Evolutionary conservation across 139 green algal genomes (phyloP).

Genomic region (Chlorella sp.): DNA sequence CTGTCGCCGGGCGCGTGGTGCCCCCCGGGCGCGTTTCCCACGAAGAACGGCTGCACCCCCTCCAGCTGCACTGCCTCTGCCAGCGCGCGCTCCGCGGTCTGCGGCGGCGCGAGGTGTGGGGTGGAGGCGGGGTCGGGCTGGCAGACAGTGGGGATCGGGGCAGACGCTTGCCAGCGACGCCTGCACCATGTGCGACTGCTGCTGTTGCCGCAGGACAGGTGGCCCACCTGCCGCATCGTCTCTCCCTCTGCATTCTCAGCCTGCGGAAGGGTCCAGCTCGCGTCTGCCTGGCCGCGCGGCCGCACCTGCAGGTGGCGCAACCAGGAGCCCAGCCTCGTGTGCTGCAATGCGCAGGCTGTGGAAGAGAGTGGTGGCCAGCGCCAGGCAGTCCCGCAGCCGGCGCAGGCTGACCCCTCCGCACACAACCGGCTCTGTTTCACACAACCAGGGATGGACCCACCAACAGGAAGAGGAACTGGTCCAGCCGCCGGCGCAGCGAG

Average conservation of each 20-base stretch:
- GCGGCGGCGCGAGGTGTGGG: too few relatives aligned
- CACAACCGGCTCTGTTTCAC: too few relatives aligned
- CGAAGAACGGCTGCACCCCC: constrained; percentile 49
- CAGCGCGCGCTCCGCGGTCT: constrained; percentile 44
- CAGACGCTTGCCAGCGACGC: too few relatives aligned
- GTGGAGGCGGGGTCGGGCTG: too few relatives aligned
- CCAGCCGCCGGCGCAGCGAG: constrained; percentile 38
- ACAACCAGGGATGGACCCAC: too few relatives aligned
- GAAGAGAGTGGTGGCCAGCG: too few relatives aligned
- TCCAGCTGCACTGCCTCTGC: constrained; percentile 20
- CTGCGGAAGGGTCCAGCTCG: constrained; percentile 7
- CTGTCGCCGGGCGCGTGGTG: constrained; percentile 6
- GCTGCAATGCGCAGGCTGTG: too few relatives aligned
- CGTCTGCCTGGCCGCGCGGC: constrained; percentile 1
- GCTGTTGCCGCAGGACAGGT: too few relatives aligned
- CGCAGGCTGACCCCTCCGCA: too few relatives aligned
- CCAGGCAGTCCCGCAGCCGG: not conserved
- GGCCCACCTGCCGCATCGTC: constrained; percentile 45
- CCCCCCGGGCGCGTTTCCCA: constrained; percentile 51
- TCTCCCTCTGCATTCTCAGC: constrained; percentile 33
- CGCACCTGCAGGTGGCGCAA: constrained; percentile 34
- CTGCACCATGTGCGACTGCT: too few relatives aligned
- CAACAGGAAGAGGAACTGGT: constrained; percentile 53
- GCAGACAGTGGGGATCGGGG: too few relatives aligned
- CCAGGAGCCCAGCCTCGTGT: too few relatives aligned